A percentile compares a stretch with the other conserved stretches of the same genome.
Conservation (phyloP, 2,329 filamentous ascomycete species). For the Allantophomopsis lycopodina region DNA sequence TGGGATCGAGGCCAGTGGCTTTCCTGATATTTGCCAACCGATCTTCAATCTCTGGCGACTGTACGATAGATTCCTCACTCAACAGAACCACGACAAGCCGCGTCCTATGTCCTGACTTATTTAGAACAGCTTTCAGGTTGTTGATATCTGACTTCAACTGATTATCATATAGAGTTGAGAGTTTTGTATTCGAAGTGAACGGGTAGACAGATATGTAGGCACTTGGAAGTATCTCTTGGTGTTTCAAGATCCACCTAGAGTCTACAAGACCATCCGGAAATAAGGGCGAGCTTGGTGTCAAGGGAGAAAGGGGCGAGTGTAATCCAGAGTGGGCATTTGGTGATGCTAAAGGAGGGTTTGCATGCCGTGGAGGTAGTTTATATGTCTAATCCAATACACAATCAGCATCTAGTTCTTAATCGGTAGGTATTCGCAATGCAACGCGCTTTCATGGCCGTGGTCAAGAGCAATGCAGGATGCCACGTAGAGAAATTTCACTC, state of each 20-base stretch:
- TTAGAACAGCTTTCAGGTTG: constrained; percentile 54
- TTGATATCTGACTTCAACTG: constrained; percentile 81
- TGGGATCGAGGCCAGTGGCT: constrained; percentile 68
- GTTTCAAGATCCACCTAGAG: constrained; percentile 73
- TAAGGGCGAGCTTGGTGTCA: constrained; percentile 68
- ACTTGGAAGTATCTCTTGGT: constrained; percentile 72
- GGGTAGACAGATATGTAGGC: constrained; percentile 71
- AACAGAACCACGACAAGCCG: constrained; percentile 67
- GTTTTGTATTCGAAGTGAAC: constrained; percentile 58
- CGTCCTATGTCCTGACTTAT: constrained; percentile 61
- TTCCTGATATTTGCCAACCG: constrained; percentile 67
- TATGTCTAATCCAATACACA: constrained; percentile 25
- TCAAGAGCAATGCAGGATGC: too few relatives aligned
- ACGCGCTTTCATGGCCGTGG: too few relatives aligned
- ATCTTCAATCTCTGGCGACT: constrained; percentile 50
- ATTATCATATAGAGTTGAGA: constrained; percentile 70
- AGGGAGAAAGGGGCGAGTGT: constrained; percentile 83
- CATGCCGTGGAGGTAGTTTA: constrained; percentile 42
- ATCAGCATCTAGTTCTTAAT: not conserved
- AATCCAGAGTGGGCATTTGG: constrained; percentile 29
- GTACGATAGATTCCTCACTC: constrained; percentile 50
- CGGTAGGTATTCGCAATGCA: too few relatives aligned
- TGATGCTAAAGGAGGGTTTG: constrained; percentile 32
- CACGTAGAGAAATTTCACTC: too few relatives aligned
- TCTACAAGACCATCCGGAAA: constrained; percentile 87